phyloP scores from a whole-genome alignment of 164 flowering plant species.

The Vitis cinerea region DNA sequence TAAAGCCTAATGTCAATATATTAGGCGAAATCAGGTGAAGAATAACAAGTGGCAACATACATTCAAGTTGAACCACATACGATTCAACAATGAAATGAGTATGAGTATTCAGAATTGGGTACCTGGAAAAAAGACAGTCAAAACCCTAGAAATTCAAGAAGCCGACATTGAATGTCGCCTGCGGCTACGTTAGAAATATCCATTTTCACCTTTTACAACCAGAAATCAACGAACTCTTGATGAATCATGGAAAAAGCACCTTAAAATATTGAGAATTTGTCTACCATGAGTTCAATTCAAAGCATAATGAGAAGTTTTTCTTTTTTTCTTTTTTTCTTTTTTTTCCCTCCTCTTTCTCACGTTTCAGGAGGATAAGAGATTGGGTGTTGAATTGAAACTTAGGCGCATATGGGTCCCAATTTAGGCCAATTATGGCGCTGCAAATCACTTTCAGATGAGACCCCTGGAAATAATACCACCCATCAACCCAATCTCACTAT shows the following conservation, averaged over 20 bases:
- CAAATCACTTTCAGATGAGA: slow-evolving; percentile 8
- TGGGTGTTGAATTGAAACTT: slow-evolving; percentile 9
- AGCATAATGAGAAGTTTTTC: neutral
- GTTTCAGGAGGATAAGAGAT: too few relatives aligned
- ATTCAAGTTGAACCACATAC: slow-evolving; percentile 1
- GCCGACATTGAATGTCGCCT: slow-evolving; percentile 11
- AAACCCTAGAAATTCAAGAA: slow-evolving; percentile 13
- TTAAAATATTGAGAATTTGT: neutral
- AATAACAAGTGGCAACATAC: neutral
- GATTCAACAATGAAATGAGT: neutral
- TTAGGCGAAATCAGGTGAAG: slow-evolving; percentile 13
- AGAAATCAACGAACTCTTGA: neutral
- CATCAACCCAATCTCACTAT: too few relatives aligned
- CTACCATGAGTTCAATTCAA: slow-evolving; percentile 7
- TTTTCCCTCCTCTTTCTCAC: too few relatives aligned
- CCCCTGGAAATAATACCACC: too few relatives aligned
- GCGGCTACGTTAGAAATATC: slow-evolving; percentile 4
- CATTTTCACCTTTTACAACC: slow-evolving; percentile 4
- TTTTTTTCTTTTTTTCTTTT: neutral
- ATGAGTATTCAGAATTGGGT: slow-evolving; percentile 9
- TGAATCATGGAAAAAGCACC: neutral
- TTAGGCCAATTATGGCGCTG: slow-evolving; percentile 4
- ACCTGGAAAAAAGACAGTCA: slow-evolving; percentile 24
- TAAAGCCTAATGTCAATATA: slow-evolving; percentile 7
- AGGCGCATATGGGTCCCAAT: slow-evolving; percentile 22